Conservation (phyloP, 108 stramenopile species). For the Discostella stelligeroides region DNA sequence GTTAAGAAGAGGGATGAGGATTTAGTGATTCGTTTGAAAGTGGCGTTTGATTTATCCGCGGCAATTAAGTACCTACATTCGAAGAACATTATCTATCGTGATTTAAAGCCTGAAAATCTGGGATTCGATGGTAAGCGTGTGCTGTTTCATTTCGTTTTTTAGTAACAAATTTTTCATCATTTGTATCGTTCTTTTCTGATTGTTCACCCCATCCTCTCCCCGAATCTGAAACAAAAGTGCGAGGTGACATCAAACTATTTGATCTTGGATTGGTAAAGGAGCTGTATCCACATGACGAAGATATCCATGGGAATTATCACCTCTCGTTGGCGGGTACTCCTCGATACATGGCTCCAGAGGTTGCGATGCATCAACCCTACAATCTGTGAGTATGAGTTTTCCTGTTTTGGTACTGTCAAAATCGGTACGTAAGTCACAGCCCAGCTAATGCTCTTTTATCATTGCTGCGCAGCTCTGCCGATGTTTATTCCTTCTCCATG, state of each 20-base stretch:
- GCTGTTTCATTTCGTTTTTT: not conserved
- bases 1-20: constrained; percentile 9
- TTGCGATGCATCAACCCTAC: constrained; percentile 27
- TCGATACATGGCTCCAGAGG: constrained; percentile 48
- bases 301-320: constrained; percentile 27
- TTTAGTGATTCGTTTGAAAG: constrained; percentile 65
- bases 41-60: constrained; percentile 77
- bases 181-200: not conserved
- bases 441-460: not conserved
- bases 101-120: constrained; percentile 64
- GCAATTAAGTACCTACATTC: constrained; percentile 73
- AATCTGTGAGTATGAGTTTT: constrained; percentile 17
- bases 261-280: constrained; percentile 51
- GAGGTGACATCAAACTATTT: constrained; percentile 49
- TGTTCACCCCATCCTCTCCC: not conserved
- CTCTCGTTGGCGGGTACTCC: constrained; percentile 51
- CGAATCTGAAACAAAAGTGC: constrained; percentile 8
- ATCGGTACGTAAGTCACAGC: not conserved
- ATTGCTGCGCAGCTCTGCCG: constrained; percentile 38
- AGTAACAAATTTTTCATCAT: not conserved
- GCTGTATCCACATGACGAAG: constrained; percentile 22
- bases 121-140: constrained; percentile 40
- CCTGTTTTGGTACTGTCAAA: not conserved
- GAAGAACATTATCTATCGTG: constrained; percentile 73
- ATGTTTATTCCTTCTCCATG: constrained; percentile 80